phyloP scores from a whole-genome alignment of 768 basidiomycete species.

The Boletus rubescentipes region DNA sequence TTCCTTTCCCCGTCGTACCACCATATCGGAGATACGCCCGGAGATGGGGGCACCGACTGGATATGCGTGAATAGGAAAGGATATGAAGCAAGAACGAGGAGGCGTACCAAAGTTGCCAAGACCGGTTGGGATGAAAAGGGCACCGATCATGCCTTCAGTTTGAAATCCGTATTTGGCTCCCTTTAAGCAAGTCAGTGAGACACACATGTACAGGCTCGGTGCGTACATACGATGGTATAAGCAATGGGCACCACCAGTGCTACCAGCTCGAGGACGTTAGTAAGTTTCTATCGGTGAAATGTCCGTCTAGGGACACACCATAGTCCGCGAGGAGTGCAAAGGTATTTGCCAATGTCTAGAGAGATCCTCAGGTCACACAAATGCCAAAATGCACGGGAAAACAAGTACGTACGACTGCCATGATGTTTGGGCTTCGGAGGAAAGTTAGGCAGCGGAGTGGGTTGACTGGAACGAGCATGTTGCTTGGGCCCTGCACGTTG shows the following conservation, averaged over 20 bases:
- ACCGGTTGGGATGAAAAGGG: conserved; percentile 26
- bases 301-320: conserved; percentile 30
- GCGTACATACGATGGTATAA: conserved; percentile 56
- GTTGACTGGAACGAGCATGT: conserved; percentile 49
- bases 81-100: neutral
- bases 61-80: neutral
- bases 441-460: conserved; percentile 51
- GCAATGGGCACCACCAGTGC: conserved; percentile 58
- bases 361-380: neutral
- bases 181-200: conserved; percentile 32
- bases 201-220: neutral
- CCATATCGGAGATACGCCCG: conserved; percentile 56
- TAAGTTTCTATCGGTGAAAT: neutral
- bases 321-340: conserved; percentile 27
- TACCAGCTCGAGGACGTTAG: conserved; percentile 3
- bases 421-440: conserved; percentile 58
- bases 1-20: conserved; percentile 47
- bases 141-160: conserved; percentile 22
- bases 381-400: neutral
- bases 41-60: conserved; percentile 61
- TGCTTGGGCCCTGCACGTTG: conserved; percentile 31
- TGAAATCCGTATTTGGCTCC: conserved; percentile 37
- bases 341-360: conserved; percentile 43
- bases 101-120: conserved; percentile 23
- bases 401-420: conserved; percentile 46